Evolutionary conservation across 1,139 yeast genomes (phyloP).

Genomic region (Suhomyces yuchorum): DNA sequence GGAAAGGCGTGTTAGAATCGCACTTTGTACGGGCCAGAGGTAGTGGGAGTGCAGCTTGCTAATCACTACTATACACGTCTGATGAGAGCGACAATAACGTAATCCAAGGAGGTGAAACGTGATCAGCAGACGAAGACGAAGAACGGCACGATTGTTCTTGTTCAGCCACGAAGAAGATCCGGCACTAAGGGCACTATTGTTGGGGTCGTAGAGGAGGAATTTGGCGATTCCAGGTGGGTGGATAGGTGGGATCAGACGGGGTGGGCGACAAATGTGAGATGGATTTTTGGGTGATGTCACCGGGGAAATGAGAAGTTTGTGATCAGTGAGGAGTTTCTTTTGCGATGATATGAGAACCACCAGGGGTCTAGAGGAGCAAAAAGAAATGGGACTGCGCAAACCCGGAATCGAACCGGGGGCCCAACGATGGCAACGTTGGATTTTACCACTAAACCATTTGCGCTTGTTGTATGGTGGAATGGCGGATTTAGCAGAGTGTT

Average conservation of each 20-base stretch:
- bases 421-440: conserved; percentile 16
- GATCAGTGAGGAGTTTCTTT: background rate
- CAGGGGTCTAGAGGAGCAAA: background rate
- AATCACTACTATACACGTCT: background rate
- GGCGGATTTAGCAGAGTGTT: background rate
- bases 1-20: conserved; percentile 2
- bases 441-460: conserved; percentile 7
- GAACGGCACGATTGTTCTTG: background rate
- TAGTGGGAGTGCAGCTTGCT: conserved; percentile 1
- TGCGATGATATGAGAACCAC: background rate
- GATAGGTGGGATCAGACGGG: too few relatives aligned
- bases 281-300: background rate
- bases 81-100: background rate
- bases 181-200: too few relatives aligned
- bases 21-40: conserved; percentile 1
- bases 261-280: background rate
- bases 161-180: background rate
- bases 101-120: background rate
- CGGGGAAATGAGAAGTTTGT: background rate
- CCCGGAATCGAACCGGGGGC: conserved; percentile 17
- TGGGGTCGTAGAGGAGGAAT: too few relatives aligned
- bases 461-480: background rate
- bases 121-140: background rate
- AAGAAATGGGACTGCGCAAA: conserved; percentile 10
- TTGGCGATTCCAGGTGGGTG: too few relatives aligned